A percentile compares a stretch with the other conserved stretches of the same genome.
These are phyloP conservation scores for Agaricales sp. DNA, from an alignment of 1,284 basidiomycete genomes.

Conservation along the genomic window DNA sequence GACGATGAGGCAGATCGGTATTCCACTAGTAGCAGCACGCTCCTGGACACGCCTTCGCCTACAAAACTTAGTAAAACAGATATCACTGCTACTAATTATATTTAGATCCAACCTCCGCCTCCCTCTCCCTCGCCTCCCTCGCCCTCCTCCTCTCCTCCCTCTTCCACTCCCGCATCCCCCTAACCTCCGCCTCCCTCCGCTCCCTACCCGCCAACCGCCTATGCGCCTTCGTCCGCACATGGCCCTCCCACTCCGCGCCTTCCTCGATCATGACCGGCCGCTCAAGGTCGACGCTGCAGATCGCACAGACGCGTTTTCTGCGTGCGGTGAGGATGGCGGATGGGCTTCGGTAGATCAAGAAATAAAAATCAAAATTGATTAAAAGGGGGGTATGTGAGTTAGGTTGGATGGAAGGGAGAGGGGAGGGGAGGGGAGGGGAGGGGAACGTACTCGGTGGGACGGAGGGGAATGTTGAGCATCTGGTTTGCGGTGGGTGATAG, in stretches of 20 bases:
- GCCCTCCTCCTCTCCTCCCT: not conserved
- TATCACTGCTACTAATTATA: too few relatives aligned
- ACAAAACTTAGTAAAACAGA: too few relatives aligned
- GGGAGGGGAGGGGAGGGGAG: slow-evolving; percentile 1
- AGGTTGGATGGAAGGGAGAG: slow-evolving; percentile 19
- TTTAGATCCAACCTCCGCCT: too few relatives aligned
- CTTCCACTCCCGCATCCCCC: not conserved
- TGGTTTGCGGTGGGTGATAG: not conserved
- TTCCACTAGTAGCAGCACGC: too few relatives aligned
- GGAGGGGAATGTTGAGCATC: not conserved
- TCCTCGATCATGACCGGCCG: slow-evolving; percentile 72
- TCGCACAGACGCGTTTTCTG: slow-evolving; percentile 50
- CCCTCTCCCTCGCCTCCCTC: not conserved
- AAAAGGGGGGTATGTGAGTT: slow-evolving; percentile 50
- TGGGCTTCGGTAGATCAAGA: slow-evolving; percentile 36
- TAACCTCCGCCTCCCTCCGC: slow-evolving; percentile 5
- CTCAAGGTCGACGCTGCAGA: slow-evolving; percentile 55
- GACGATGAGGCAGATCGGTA: too few relatives aligned
- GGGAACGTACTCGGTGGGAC: not conserved
- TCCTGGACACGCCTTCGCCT: too few relatives aligned
- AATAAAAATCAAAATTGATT: slow-evolving; percentile 41
- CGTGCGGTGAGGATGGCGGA: slow-evolving; percentile 44
- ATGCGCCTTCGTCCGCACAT: slow-evolving; percentile 54
- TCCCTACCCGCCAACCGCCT: slow-evolving; percentile 23
- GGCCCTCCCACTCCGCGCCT: slow-evolving; percentile 54